Base-by-base conservation (phyloP, 1,284 basidiomycete genomes). In the Cryptococcus jaspeensis region DNA sequence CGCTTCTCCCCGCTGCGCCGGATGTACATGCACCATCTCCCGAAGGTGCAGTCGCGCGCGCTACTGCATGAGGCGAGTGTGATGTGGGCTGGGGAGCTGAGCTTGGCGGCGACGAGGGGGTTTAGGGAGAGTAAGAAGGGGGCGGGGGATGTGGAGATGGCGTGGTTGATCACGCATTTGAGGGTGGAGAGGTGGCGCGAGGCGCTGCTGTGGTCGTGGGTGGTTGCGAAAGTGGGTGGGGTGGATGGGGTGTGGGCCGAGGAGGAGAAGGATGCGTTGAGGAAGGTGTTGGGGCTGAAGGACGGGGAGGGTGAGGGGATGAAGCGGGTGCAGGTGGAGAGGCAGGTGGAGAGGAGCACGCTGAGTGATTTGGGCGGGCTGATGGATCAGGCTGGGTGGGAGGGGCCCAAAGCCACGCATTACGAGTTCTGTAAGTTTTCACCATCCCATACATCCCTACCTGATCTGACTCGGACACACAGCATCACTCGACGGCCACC, bases 101-200 rank as follows among this genome's bases (percentile, higher is more conserved):
- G 60, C 11, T 28, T 59, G 32, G 62, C 71, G 0, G 53, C 66
- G 0, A 73, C 67, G 0, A 55, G 73, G 36, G 60, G 61, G 3
- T 75, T 75, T 60, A 60, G 73, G 32, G 64, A 69, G 56, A 66
- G 64, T 38, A 58, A 53, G 37, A 55, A 65, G 12, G 73, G 72
- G 1, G 53, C 58, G 5, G 71, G 61, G 2, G 73, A 75, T 61
- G 57, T 74, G 4, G 70, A 73, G 46, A 70, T 71, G 61, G 61
- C 69, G 3, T 73, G 69, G 67, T 55, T 75, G 43, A 62, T 61
- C 22, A 65, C 60, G 1, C 64, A 70, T 51, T 50, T 74, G 22
- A 51, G 68, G 48, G 64, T 75, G 5, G 73, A 75, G 63, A 62
- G 73, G 35, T 75, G 73, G 73, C 58, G 73, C 28, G 73, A 75